A percentile compares a stretch with the other conserved stretches of the same genome.
Conservation (phyloP, 306 rosid genomes). For the Cucumis hystrix region DNA sequence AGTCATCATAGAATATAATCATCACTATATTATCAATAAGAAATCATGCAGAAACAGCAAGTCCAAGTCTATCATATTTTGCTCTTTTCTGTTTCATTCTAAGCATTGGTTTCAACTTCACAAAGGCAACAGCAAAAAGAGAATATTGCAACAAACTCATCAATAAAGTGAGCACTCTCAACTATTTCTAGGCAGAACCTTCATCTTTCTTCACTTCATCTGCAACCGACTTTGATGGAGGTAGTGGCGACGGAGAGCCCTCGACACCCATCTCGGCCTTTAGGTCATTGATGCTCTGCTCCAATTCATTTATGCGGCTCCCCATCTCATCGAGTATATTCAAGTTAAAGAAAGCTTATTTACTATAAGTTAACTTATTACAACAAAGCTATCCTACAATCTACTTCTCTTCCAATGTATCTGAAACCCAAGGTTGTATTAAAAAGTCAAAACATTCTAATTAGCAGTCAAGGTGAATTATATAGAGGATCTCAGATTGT, state of each 20-base stretch:
- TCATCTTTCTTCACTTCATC: slow-evolving; percentile 50
- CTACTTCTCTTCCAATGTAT: neutral
- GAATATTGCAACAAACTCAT: slow-evolving; percentile 9
- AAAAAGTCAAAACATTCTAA: neutral
- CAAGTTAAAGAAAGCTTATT: slow-evolving; percentile 44
- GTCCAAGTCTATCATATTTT: neutral
- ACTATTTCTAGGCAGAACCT: slow-evolving; percentile 37
- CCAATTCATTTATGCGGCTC: slow-evolving; percentile 80
- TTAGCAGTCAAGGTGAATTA: neutral
- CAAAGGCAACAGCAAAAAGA: neutral
- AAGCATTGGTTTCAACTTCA: slow-evolving; percentile 3
- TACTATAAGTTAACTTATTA: neutral
- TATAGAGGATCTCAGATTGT: neutral
- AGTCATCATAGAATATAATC: neutral
- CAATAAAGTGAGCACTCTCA: slow-evolving; percentile 12
- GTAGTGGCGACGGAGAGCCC: slow-evolving; percentile 55
- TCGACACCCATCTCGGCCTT: slow-evolving; percentile 92
- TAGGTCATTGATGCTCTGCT: slow-evolving; percentile 76
- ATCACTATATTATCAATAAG: slow-evolving; percentile 9
- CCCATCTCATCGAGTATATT: slow-evolving; percentile 95
- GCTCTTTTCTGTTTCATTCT: neutral
- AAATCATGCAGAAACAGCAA: neutral
- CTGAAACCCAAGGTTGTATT: neutral
- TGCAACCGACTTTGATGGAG: slow-evolving; percentile 31
- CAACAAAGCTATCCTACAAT: neutral